These are phyloP conservation scores for Pseudopithomyces maydicus DNA, from an alignment of 2,329 filamentous ascomycete genomes.

Conservation along the genomic window DNA sequence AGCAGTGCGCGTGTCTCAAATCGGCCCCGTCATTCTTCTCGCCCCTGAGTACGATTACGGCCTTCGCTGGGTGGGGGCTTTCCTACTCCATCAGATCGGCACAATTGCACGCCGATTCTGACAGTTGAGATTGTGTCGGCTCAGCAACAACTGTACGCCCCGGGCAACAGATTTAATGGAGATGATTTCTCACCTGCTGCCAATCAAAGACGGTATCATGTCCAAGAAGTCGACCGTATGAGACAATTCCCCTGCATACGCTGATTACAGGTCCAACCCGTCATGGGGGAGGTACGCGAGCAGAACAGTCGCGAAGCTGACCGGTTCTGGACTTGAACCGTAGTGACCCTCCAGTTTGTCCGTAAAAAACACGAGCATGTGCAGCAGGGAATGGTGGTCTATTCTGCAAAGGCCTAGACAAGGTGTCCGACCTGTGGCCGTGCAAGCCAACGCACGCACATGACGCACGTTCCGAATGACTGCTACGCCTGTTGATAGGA, in stretches of 20 bases:
- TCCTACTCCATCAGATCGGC: conserved; percentile 17
- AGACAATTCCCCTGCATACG: conserved; percentile 28
- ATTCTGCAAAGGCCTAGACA: conserved; percentile 26
- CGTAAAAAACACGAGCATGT: conserved; percentile 12
- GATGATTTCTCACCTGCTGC: conserved; percentile 15
- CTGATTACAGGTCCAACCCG: conserved; percentile 19
- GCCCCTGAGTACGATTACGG: conserved; percentile 20
- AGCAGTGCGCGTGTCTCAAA: conserved; percentile 25
- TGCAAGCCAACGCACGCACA: conserved; percentile 24
- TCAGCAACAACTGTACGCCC: conserved; percentile 13
- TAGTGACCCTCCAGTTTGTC: conserved; percentile 14
- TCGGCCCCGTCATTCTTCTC: conserved; percentile 15
- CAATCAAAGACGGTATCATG: conserved; percentile 24
- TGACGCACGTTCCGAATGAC: conserved; percentile 15
- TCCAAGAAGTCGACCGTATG: conserved; percentile 18
- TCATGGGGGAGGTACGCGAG: conserved; percentile 6
- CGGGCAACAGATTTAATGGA: conserved; percentile 21
- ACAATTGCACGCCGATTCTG: conserved; percentile 30
- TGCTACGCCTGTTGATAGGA: conserved; percentile 11
- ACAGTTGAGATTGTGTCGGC: conserved; percentile 27
- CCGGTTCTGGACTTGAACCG: conserved; percentile 21
- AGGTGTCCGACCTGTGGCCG: conserved; percentile 25
- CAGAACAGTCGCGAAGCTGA: conserved; percentile 30
- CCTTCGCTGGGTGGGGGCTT: conserved; percentile 12
- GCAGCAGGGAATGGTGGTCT: conserved; percentile 23